Conservation (phyloP, 192 early-diverging fungal genomes). For the Dissophora globulifera region DNA sequence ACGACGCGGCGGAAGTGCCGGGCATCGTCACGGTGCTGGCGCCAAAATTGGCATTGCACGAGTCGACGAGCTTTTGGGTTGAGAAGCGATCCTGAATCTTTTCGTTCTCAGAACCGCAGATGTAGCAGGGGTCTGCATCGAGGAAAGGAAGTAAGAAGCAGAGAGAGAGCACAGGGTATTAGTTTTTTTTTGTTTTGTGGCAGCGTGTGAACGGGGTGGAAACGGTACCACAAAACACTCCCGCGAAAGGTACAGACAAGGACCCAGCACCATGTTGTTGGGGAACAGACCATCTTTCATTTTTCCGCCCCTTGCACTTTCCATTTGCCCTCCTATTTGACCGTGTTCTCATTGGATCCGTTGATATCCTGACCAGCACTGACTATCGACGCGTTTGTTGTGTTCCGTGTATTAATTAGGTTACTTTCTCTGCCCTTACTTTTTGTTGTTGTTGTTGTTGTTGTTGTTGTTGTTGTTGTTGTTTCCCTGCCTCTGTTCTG, state of each 20-base stretch:
- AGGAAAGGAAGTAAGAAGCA: too few species aligned
- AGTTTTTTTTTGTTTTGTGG: too few species aligned
- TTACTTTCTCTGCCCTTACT: too few species aligned
- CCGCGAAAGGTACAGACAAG: too few species aligned
- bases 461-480: too few species aligned
- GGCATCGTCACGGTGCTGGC: constrained; percentile 45
- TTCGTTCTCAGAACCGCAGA: constrained; percentile 42
- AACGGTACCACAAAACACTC: too few species aligned
- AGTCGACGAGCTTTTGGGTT: constrained; percentile 32
- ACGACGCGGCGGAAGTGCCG: constrained; percentile 28
- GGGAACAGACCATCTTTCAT: neutral
- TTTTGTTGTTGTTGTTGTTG: too few species aligned
- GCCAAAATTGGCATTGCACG: constrained; percentile 51
- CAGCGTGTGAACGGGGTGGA: too few species aligned
- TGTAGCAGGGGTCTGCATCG: constrained; percentile 51
- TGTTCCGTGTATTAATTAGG: too few species aligned
- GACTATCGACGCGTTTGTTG: neutral
- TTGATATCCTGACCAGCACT: constrained; percentile 12
- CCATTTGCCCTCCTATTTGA: neutral
- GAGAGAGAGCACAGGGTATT: neutral
- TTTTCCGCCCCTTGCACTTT: neutral
- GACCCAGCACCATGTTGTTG: too few species aligned
- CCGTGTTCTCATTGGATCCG: neutral
- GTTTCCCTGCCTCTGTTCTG: too few species aligned
- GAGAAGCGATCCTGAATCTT: constrained; percentile 44